Percentiles rank a stretch among this genome's conserved stretches.
phyloP scores from a whole-genome alignment of 192 early-diverging fungal species.

The Podila epicladia region DNA sequence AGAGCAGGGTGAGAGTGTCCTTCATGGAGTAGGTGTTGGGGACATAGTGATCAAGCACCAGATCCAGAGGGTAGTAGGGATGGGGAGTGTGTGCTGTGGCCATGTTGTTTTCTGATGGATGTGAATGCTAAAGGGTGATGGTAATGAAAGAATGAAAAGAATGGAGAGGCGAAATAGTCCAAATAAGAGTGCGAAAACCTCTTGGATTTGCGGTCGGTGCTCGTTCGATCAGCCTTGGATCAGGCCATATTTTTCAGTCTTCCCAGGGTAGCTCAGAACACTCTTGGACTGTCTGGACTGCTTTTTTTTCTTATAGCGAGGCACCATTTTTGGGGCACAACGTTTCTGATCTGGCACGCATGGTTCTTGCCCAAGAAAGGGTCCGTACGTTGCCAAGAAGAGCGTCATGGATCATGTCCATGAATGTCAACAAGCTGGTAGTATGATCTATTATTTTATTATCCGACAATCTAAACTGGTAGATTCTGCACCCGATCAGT shows the following conservation, averaged over 20 bases:
- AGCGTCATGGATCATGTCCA: not conserved
- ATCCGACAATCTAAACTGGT: slow-evolving; percentile 9
- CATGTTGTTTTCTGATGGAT: not conserved
- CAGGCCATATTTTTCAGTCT: slow-evolving; percentile 1
- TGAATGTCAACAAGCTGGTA: too few relatives aligned
- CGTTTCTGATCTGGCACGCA: not conserved
- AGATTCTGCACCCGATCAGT: slow-evolving; percentile 13
- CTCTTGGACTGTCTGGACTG: not conserved
- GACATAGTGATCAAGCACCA: slow-evolving; percentile 54
- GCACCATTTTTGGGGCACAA: not conserved
- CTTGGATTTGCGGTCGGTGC: too few relatives aligned
- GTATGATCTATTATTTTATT: not conserved
- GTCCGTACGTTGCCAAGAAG: not conserved
- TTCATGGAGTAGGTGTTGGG: slow-evolving; percentile 49
- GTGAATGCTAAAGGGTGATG: not conserved
- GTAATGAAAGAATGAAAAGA: not conserved
- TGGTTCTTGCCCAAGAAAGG: not conserved
- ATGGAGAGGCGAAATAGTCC: not conserved
- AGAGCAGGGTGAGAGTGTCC: slow-evolving; percentile 40
- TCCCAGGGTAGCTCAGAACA: not conserved
- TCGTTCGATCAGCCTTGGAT: not conserved
- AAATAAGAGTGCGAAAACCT: not conserved
- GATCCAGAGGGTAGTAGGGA: slow-evolving; percentile 56
- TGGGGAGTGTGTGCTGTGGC: slow-evolving; percentile 18
- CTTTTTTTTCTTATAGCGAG: not conserved